These are phyloP conservation scores for Vitis hybrid DNA, from an alignment of 177 flowering plant genomes.

Conservation along the genomic window DNA sequence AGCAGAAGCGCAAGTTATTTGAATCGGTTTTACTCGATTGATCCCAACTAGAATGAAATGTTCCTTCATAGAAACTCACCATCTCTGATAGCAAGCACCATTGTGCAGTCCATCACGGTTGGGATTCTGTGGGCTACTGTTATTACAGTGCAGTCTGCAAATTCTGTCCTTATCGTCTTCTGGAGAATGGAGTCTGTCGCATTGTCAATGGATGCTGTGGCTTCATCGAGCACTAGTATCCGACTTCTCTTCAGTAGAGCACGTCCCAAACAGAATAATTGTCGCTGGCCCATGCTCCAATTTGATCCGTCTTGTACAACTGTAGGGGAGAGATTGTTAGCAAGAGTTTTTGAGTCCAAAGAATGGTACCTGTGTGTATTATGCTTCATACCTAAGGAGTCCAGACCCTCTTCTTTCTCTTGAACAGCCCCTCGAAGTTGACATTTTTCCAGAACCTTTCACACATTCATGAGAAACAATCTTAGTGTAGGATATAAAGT, in stretches of 20 bases:
- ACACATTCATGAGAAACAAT: neutral
- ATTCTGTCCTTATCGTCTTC: constrained; percentile 42
- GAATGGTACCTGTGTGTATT: neutral
- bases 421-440: constrained; percentile 22
- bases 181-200: constrained; percentile 54
- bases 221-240: constrained; percentile 64
- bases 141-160: constrained; percentile 45
- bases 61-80: constrained; percentile 10
- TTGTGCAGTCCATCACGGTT: constrained; percentile 54
- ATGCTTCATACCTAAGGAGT: constrained; percentile 29
- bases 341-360: neutral
- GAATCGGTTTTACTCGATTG: neutral
- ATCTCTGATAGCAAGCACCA: constrained; percentile 35
- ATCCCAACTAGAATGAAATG: neutral
- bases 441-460: constrained; percentile 28
- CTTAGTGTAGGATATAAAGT: too few species aligned
- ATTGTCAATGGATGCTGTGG: constrained; percentile 68
- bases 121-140: constrained; percentile 65
- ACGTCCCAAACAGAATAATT: constrained; percentile 31
- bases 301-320: constrained; percentile 27
- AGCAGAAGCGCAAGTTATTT: neutral
- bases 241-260: constrained; percentile 44
- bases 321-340: constrained; percentile 8
- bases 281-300: constrained; percentile 32
- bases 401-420: constrained; percentile 33